Evolutionary conservation across 192 early-diverging fungal species (phyloP).

Genomic region (Thoreauomyces humboldtii): DNA sequence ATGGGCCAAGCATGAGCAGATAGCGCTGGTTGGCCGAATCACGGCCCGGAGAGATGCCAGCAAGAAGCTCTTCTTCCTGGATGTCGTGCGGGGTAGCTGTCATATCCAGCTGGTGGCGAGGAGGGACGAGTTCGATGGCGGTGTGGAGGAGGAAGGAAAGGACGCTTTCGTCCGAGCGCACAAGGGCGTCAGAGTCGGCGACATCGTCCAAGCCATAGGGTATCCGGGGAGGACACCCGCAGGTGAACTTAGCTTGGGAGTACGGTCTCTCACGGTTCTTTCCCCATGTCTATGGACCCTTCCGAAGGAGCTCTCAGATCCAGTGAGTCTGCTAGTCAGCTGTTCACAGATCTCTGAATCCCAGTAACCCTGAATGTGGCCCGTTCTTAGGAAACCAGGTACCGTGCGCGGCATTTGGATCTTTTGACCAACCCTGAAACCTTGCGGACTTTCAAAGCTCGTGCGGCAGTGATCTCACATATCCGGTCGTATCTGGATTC

Average conservation of each 20-base stretch:
- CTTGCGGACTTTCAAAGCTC: constrained; percentile 49
- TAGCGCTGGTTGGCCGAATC: constrained; percentile 29
- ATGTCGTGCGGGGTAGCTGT: constrained; percentile 59
- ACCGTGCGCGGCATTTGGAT: constrained; percentile 71
- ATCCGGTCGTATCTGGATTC: constrained; percentile 64
- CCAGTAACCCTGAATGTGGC: no score
- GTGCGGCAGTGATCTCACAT: constrained; percentile 48
- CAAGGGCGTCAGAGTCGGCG: constrained; percentile 56
- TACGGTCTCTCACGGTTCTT: constrained; percentile 52
- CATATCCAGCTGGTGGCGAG: constrained; percentile 68
- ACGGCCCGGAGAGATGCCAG: constrained; percentile 66
- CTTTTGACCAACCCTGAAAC: constrained; percentile 67
- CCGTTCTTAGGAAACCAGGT: constrained; percentile 54
- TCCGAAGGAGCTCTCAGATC: constrained; percentile 46
- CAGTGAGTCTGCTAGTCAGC: constrained; percentile 1
- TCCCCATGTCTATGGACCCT: constrained; percentile 70
- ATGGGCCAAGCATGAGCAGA: constrained; percentile 3
- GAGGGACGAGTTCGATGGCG: constrained; percentile 34
- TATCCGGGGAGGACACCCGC: constrained; percentile 64
- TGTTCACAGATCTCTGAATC: no score
- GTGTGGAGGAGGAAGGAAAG: constrained; percentile 10
- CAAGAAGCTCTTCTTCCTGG: constrained; percentile 71
- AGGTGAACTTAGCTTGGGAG: constrained; percentile 69
- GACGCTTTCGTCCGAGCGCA: constrained; percentile 42
- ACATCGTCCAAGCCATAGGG: constrained; percentile 52